Evolutionary conservation across 2,329 filamentous ascomycete genomes (phyloP), one percentile per base, ranked within the genome.

Genomic region (Aspergillus sp.): DNA sequence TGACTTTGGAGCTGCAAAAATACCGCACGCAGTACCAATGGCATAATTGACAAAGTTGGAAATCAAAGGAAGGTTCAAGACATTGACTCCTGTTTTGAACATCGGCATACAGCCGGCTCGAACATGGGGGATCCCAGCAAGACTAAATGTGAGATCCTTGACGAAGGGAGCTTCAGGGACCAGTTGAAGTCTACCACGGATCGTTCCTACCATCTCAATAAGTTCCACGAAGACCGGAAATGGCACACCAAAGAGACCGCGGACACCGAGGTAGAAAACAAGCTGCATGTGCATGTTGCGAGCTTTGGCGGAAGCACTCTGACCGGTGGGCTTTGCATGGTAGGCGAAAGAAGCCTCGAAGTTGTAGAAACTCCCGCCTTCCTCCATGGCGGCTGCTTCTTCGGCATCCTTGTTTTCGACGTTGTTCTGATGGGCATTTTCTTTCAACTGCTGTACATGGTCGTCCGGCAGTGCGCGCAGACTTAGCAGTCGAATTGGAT

Each of bases 11-110:
- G 93, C 93, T 25, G 97, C 92, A 62, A 97, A 97, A 84, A 96
- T 89, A 70, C 87, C 90, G 3, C 90, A 89, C 0, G 93, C 91
- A 0, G 95, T 87, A 39, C 87, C 87, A 66, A 98, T 96, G 5
- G 93, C 91, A 77, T 93, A 96, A 75, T 97, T 96, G 74, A 97
- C 93, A 70, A 99, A 98, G 68, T 96, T 96, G 14, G 91, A 96
- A 66, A 98, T 97, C 39, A 98, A 75, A 0, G 93, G 93, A 9
- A 98, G 79, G 66, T 98, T 96, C 25, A 98, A 79, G 46, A 98
- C 87, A 65, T 98, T 98, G 60, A 96, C 87, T 2, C 92, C 93
- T 63, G 87, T 89, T 71, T 95, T 87, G n/a, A 97, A 75, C 88
- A 98, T 95, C 0, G 95, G 95, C 14, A 92, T 88, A 70, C 93